Evolutionary conservation across 148 eudicot genomes (phyloP), one percentile per base, ranked within the genome.

Genomic region (Rhododendron vialii): DNA sequence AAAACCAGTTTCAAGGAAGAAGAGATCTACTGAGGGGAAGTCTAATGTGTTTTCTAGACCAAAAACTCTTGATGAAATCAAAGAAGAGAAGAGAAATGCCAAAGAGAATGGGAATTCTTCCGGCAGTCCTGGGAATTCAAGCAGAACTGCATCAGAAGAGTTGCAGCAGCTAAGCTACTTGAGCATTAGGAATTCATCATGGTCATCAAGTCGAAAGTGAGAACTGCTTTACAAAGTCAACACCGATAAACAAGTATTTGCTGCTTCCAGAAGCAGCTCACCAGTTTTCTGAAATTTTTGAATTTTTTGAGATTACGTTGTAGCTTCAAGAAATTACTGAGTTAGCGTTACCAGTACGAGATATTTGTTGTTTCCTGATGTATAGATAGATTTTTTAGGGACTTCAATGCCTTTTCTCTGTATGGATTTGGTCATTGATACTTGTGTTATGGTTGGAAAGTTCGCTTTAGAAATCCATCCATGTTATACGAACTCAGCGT

Each of bases 51-150:
- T 92, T 89, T 50, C 88, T 13, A 90, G 91, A 80, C 92, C 94
- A 2, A 93, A 91, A 89, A 89, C 88, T 75, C 90, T 91, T 55
- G 88, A 88, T 71, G 90, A 86, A 88, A 89, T 89, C 84, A 93
- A 87, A 89, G 92, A 89, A 85, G 93, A 88, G 82, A 92, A 88
- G 87, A 88, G 79, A 78, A 86, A 71, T 87, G 80, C 89, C 17
- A 35, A 63, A 48, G 85, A 57, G 38, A 76, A 67, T 55, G 83
- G 61, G 2, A 63, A 84, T 84, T 81, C 48, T 36, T 81, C 43
- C 36, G 63, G 86, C 61, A 73, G 48, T 43, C 45, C 9, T 33
- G 82, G 86, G 35, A 81, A 61, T 80, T 43, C 8, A 43, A 43
- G 47, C 47, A 43, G 8, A 5, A 43, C 8, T 36, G 5, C 7